phyloP scores from a whole-genome alignment of 73 alveolate genomes.

The Paramecium octaurelia region DNA sequence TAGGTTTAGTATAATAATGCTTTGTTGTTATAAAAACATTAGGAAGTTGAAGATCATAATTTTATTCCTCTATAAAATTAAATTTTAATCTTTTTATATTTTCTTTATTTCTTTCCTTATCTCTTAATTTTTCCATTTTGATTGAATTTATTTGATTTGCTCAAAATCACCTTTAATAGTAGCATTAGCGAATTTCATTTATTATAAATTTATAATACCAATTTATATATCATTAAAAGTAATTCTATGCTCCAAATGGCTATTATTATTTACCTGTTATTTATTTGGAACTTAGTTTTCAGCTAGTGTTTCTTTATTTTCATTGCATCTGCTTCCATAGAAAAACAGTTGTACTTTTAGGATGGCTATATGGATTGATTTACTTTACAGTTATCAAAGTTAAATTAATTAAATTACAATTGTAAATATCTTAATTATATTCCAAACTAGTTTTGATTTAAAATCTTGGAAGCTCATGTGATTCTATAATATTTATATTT shows the following conservation, averaged over 20 bases:
- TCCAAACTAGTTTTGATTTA: background rate
- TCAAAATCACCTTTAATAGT: background rate
- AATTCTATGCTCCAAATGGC: background rate
- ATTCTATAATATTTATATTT: background rate
- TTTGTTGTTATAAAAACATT: background rate
- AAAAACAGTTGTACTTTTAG: background rate
- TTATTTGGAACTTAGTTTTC: too few species aligned
- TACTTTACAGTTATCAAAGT: background rate
- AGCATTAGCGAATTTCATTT: background rate
- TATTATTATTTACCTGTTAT: too few species aligned
- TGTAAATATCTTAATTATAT: background rate
- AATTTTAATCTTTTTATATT: background rate
- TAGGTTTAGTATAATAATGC: background rate
- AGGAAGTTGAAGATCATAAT: background rate
- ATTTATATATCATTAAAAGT: background rate
- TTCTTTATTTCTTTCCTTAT: background rate
- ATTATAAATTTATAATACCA: background rate
- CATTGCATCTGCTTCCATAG: too few species aligned
- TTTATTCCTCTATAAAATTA: background rate
- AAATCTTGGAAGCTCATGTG: background rate
- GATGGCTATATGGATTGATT: slow-evolving; percentile 30
- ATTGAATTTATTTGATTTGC: background rate
- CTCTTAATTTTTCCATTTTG: background rate
- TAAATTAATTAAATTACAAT: background rate
- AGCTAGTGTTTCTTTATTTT: too few species aligned